Conservation (phyloP, 345 rosid species). For the Citrus inodora region DNA sequence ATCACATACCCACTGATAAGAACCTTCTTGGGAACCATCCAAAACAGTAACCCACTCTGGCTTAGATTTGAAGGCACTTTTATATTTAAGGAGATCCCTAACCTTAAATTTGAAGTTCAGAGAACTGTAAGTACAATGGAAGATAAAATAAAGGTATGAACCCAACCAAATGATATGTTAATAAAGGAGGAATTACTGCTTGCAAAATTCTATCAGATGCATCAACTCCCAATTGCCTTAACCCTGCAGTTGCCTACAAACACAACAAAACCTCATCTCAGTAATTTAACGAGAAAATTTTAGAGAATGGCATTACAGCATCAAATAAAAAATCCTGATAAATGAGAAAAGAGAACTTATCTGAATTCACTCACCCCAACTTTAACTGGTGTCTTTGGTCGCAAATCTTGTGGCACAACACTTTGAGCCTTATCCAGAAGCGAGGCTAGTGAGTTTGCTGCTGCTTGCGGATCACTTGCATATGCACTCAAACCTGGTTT, state of each 20-base stretch:
- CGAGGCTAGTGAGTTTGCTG: constrained; percentile 60
- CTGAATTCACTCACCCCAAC: constrained; percentile 68
- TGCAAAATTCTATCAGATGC: constrained; percentile 84
- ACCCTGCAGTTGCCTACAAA: constrained; percentile 90
- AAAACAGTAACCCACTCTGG: constrained; percentile 62
- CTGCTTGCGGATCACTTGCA: constrained; percentile 68
- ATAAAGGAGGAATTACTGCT: constrained; percentile 44
- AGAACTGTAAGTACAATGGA: constrained; percentile 6
- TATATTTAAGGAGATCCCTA: constrained; percentile 73
- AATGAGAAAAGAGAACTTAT: neutral
- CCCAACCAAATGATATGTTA: constrained; percentile 5
- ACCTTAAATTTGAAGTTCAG: constrained; percentile 48
- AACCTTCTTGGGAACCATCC: constrained; percentile 97
- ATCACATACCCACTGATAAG: constrained; percentile 92
- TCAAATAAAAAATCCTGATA: neutral
- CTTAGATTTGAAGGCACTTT: constrained; percentile 68
- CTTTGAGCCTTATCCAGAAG: constrained; percentile 87
- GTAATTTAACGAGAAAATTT: constrained; percentile 2
- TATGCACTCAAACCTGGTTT: constrained; percentile 85
- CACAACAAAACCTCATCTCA: constrained; percentile 12
- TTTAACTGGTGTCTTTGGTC: constrained; percentile 89
- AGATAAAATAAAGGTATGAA: constrained; percentile 11
- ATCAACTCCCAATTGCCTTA: constrained; percentile 77
- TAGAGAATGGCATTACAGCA: neutral
- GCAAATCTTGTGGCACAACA: constrained; percentile 74